These are phyloP conservation scores for Melampsora larici-populina DNA, from an alignment of 1,284 basidiomycete genomes.

Conservation along the genomic window DNA sequence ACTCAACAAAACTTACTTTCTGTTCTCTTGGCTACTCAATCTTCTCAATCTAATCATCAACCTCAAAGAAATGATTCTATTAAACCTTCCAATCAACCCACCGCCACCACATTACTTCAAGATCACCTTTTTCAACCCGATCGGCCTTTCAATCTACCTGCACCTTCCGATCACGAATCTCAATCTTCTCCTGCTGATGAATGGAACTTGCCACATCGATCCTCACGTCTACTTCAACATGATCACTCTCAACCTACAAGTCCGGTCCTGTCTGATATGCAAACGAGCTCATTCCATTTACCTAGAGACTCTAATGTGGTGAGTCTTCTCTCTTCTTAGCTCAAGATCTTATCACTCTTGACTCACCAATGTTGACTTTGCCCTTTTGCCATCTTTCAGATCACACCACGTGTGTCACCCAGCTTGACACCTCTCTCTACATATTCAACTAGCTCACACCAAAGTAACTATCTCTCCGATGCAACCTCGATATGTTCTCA, in stretches of 20 bases:
- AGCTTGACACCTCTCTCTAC: constrained; percentile 34
- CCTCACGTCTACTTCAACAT: no score
- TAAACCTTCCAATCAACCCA: no score
- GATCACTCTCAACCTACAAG: background rate
- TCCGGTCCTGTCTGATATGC: background rate
- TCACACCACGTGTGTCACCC: constrained; percentile 22
- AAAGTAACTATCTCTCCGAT: constrained; percentile 43
- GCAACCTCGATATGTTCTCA: constrained; percentile 45
- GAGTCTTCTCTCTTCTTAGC: background rate
- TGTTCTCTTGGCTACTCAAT: background rate
- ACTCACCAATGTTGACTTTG: background rate
- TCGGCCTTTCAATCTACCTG: no score
- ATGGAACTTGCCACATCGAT: no score
- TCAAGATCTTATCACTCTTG: background rate
- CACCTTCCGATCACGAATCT: no score
- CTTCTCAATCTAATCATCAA: no score
- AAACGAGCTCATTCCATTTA: background rate
- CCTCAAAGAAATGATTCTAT: no score
- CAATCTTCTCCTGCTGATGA: no score
- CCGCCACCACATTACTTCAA: no score
- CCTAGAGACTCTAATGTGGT: background rate
- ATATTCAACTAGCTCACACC: constrained; percentile 28
- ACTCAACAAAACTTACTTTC: constrained; percentile 10
- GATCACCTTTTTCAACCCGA: no score
- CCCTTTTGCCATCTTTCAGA: background rate